Evolutionary conservation across 179 eudicot species (phyloP).

Genomic region (Patellifolia procumbens): DNA sequence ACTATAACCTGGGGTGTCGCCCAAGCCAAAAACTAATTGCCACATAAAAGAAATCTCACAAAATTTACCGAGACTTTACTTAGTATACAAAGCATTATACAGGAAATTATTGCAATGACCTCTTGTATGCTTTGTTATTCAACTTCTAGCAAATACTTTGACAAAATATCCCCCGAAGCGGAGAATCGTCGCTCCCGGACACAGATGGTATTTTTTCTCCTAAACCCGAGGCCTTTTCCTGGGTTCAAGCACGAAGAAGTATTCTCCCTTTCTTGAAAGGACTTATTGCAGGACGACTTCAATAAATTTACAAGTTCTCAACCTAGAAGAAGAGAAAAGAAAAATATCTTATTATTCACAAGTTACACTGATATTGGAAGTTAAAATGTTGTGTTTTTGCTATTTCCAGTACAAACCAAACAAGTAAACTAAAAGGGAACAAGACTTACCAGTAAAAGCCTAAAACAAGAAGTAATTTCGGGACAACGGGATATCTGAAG

Average conservation of each 20-base stretch:
- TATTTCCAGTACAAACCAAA: neutral
- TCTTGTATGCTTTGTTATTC: too few relatives aligned
- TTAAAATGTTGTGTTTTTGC: too few relatives aligned
- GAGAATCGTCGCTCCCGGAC: neutral
- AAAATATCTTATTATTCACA: neutral
- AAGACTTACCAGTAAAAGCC: constrained; percentile 18
- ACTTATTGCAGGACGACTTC: neutral
- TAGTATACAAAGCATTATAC: neutral
- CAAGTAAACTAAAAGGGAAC: neutral
- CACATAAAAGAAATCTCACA: neutral
- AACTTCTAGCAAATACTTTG: neutral
- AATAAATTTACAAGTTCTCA: neutral
- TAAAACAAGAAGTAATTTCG: constrained; percentile 84
- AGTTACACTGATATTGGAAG: neutral
- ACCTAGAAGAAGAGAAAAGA: neutral
- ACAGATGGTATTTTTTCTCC: neutral
- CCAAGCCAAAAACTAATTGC: neutral
- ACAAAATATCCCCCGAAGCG: neutral
- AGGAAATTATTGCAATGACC: too few relatives aligned
- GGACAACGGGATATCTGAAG: constrained; percentile 75
- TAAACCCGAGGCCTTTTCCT: neutral
- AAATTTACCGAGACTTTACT: neutral
- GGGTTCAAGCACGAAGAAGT: neutral
- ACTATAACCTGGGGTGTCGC: too few relatives aligned
- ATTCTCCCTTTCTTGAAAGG: neutral